phyloP scores from a whole-genome alignment of 192 early-diverging fungal species.

The Coemansia umbellata region DNA sequence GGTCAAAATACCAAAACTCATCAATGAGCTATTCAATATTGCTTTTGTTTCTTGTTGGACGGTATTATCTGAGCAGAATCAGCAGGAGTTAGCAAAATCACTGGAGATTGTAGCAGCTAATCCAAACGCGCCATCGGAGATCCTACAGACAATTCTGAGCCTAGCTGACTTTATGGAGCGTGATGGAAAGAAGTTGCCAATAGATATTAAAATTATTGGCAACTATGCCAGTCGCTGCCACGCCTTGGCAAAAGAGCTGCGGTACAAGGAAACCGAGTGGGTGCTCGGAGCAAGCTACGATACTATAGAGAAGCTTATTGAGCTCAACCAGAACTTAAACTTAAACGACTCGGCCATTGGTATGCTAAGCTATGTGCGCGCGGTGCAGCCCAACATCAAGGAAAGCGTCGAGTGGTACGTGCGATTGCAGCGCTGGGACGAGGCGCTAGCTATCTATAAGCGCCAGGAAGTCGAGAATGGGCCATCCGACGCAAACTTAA shows the following conservation, averaged over 20 bases:
- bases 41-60: constrained; percentile 95
- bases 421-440: constrained; percentile 87
- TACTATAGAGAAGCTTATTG: constrained; percentile 84
- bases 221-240: constrained; percentile 87
- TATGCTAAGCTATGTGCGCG: constrained; percentile 81
- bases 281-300: constrained; percentile 67
- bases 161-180: constrained; percentile 98
- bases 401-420: constrained; percentile 89
- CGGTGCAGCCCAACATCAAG: constrained; percentile 66
- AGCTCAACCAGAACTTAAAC: constrained; percentile 88
- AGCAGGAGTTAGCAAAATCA: constrained; percentile 77
- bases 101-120: constrained; percentile 78
- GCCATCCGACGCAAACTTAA: constrained; percentile 50
- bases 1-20: constrained; percentile 74
- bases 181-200: constrained; percentile 90
- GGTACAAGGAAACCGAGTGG: constrained; percentile 94
- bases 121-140: constrained; percentile 79
- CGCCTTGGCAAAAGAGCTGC: constrained; percentile 92
- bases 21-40: constrained; percentile 88
- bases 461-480: constrained; percentile 51
- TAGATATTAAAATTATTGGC: constrained; percentile 82
- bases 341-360: constrained; percentile 93
- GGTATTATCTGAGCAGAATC: constrained; percentile 77
- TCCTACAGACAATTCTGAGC: constrained; percentile 84
- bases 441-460: constrained; percentile 82